phyloP scores from a whole-genome alignment of 1,284 basidiomycete genomes.

The Naganishia cerealis region DNA sequence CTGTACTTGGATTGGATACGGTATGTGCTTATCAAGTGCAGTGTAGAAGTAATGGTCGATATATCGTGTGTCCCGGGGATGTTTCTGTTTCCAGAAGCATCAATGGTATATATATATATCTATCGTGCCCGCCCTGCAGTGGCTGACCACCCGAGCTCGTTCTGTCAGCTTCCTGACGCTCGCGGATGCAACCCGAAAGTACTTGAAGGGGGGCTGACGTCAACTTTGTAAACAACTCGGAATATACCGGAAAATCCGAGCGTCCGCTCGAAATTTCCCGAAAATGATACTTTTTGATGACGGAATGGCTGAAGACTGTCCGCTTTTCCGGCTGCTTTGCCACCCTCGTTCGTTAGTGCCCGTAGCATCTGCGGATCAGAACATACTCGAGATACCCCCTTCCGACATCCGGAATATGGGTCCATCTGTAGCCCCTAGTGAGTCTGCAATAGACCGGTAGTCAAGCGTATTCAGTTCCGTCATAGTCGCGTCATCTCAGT shows the following conservation, averaged over 20 bases:
- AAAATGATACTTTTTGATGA: not conserved
- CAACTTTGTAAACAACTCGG: slow-evolving; percentile 2
- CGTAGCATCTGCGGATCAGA: too few relatives aligned
- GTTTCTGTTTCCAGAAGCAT: slow-evolving; percentile 9
- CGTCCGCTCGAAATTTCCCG: not conserved
- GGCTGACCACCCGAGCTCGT: not conserved
- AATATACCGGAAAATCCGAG: not conserved
- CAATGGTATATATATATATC: slow-evolving; percentile 16
- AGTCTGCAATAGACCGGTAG: too few relatives aligned
- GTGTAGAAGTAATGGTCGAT: not conserved
- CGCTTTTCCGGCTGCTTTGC: not conserved
- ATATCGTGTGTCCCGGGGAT: not conserved
- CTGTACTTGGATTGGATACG: not conserved
- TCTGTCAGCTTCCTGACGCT: not conserved
- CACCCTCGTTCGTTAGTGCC: not conserved
- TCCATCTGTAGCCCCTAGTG: too few relatives aligned
- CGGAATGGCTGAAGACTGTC: not conserved
- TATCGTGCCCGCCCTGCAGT: not conserved
- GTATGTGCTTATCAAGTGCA: not conserved
- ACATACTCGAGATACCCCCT: too few relatives aligned
- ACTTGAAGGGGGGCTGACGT: not conserved
- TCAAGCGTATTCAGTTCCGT: too few relatives aligned
- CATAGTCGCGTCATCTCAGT: too few relatives aligned
- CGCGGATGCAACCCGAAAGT: not conserved
- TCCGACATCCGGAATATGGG: too few relatives aligned